Evolutionary conservation across 768 basidiomycete genomes (phyloP), one percentile per base, ranked within the genome.

Genomic region (Mycena rosella): DNA sequence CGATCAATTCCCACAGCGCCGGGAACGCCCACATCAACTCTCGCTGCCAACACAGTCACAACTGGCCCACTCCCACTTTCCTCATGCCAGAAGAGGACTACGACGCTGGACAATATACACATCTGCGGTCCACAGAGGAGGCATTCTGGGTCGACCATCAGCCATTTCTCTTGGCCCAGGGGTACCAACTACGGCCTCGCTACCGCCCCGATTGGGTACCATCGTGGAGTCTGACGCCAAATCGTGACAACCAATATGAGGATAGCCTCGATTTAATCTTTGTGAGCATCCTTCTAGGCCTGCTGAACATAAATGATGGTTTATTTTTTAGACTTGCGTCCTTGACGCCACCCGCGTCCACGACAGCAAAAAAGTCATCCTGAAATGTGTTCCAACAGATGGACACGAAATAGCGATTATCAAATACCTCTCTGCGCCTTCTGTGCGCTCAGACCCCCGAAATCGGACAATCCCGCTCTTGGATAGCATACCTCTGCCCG

Each of bases 161-260:
- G 18, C 59, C 56, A 17, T 60, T 62, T 27, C 60, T 70, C 20
- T 32, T 63, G 8, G 14, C 30, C 1, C 22, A 42, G 26, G 69
- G 69, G 14, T 70, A 62, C 60, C 45, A 63, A 22, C 26, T 70
- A 29, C 60, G 69, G 18, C 49, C 65, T 7, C 60, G 69, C 5
- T 70, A 67, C 36, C 38, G 29, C 20, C 69, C 69, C 5, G 56
- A 67, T 18, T 70, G 68, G 68, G 26, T 60, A 2, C 68, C 68
- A 15, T 55, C 64, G 1, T 52, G 58, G 51, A 36, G 18, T 24
- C 24, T 48, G 34, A 34, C 26, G n/a, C 0, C 8, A 27, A 24
- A n/a, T 14, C 42, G n/a, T 22, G 22, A 24, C 22, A 15, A 34
- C 14, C 22, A 26, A 7, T 38, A 54, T 14, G 52, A 66, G 22